A percentile compares a stretch with the other conserved stretches of the same genome.
These are phyloP conservation scores for Epichloe aotearoae DNA, from an alignment of 2,329 filamentous ascomycete species.

Conservation along the genomic window DNA sequence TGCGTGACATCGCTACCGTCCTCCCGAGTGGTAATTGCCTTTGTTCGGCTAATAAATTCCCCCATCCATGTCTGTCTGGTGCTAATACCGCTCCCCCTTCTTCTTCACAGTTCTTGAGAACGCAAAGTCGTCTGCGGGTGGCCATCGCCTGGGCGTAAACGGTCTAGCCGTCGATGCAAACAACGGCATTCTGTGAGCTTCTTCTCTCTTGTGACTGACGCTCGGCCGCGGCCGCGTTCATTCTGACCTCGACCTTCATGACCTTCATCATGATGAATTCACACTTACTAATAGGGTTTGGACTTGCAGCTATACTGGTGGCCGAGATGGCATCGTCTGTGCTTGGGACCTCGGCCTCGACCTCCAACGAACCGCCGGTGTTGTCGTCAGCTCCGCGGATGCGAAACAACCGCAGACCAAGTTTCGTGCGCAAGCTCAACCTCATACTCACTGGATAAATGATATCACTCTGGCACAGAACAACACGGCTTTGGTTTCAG, in stretches of 20 bases:
- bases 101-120: slow-evolving; percentile 40
- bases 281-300: neutral
- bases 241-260: too few relatives aligned
- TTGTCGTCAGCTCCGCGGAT: slow-evolving; percentile 15
- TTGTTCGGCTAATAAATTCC: neutral
- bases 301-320: slow-evolving; percentile 69
- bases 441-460: slow-evolving; percentile 94
- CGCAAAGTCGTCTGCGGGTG: slow-evolving; percentile 49
- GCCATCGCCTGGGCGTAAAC: slow-evolving; percentile 89
- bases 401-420: slow-evolving; percentile 31
- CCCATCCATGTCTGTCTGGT: neutral
- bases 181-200: slow-evolving; percentile 70
- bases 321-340: slow-evolving; percentile 89
- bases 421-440: slow-evolving; percentile 50
- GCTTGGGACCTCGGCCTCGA: slow-evolving; percentile 83
- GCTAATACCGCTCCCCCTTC: slow-evolving; percentile 2
- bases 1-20: neutral
- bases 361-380: slow-evolving; percentile 27
- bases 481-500: slow-evolving; percentile 70
- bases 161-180: slow-evolving; percentile 76
- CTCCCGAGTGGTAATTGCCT: neutral
- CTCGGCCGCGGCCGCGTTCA: neutral
- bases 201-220: neutral
- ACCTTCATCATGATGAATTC: too few relatives aligned
- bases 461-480: slow-evolving; percentile 72